These are phyloP conservation scores for Pichia sp. DNA, from an alignment of 1,139 yeast genomes.

Conservation along the genomic window DNA sequence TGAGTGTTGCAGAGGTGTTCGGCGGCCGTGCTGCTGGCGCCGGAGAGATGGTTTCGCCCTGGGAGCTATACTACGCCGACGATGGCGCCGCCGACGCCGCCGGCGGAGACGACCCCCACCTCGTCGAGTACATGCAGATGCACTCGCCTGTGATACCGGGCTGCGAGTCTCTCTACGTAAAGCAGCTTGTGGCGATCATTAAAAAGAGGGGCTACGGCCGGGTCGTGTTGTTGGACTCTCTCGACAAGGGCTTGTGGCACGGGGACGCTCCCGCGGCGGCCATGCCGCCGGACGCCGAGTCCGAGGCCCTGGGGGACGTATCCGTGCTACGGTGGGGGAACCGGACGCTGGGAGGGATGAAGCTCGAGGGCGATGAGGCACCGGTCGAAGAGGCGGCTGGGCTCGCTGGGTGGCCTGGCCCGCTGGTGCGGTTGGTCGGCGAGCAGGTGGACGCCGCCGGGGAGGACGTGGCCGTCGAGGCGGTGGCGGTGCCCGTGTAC, in stretches of 20 bases:
- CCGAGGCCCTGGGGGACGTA: background rate
- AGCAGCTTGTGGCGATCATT: constrained; percentile 51
- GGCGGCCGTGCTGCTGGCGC: background rate
- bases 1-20: constrained; percentile 35
- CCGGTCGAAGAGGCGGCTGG: background rate
- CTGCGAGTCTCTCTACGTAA: constrained; percentile 47
- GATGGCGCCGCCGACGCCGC: constrained; percentile 29
- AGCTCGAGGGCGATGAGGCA: background rate
- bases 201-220: constrained; percentile 40
- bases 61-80: constrained; percentile 24
- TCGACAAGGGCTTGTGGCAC: constrained; percentile 51
- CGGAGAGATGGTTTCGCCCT: constrained; percentile 7
- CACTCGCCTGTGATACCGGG: constrained; percentile 81
- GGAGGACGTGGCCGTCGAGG: constrained; percentile 8
- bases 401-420: background rate
- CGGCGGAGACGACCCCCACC: constrained; percentile 1
- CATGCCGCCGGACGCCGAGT: background rate
- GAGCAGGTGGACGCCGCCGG: constrained; percentile 2
- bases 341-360: constrained; percentile 2
- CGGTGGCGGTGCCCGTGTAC: constrained; percentile 14
- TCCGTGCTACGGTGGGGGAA: constrained; percentile 9
- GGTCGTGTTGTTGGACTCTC: constrained; percentile 63
- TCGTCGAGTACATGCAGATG: constrained; percentile 55
- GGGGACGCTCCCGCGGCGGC: background rate
- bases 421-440: background rate